Evolutionary conservation across 441 rosid species (phyloP).

Genomic region (Dalechampia spathulata): DNA sequence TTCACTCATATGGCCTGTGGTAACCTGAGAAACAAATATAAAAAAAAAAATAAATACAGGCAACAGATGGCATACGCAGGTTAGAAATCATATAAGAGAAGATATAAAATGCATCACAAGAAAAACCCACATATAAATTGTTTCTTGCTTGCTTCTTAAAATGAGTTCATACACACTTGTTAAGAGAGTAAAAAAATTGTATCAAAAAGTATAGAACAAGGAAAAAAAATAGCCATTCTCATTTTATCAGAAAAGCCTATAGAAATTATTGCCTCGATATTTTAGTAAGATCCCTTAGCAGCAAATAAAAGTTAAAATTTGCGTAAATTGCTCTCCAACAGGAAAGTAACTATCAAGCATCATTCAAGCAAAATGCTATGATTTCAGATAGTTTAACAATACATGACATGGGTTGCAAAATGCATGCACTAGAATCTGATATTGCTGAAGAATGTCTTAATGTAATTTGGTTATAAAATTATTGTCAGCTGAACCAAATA

Average conservation of each 20-base stretch:
- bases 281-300: neutral
- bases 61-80: neutral
- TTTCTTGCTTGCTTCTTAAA: neutral
- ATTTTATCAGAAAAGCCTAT: neutral
- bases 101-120: neutral
- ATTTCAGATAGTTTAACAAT: neutral
- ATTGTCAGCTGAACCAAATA: neutral
- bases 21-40: slow-evolving; percentile 34
- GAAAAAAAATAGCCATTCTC: too few species aligned
- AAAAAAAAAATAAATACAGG: slow-evolving; percentile 9
- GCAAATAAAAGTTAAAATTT: neutral
- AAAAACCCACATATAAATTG: neutral
- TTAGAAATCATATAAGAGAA: neutral
- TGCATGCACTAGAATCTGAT: too few species aligned
- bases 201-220: too few species aligned
- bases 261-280: neutral
- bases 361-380: neutral
- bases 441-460: too few species aligned
- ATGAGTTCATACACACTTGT: too few species aligned
- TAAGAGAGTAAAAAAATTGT: too few species aligned
- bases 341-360: neutral
- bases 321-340: neutral
- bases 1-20: slow-evolving; percentile 22
- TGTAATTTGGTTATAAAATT: too few species aligned
- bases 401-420: neutral